Evolutionary conservation across 768 basidiomycete species (phyloP), one percentile per base, ranked within the genome.

Genomic region (Mycena crocata): DNA sequence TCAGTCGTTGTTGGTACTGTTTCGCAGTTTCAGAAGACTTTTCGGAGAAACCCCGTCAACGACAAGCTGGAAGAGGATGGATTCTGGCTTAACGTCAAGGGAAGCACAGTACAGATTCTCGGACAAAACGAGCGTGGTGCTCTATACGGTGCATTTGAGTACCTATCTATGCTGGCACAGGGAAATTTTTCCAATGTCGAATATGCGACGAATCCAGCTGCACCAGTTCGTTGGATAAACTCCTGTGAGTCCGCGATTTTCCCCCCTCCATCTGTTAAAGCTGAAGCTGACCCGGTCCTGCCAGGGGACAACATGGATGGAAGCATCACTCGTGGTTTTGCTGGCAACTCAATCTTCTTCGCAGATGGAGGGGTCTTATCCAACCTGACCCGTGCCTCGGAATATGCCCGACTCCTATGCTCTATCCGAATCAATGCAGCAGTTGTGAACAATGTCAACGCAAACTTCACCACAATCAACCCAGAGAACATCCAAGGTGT

Each of bases 301-400:
- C 37, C 48, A 68, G 66, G 67, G 67, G 67, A 68, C 62, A 68
- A 68, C 62, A 63, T 68, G 62, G 67, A 68, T 64, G 67, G 67
- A 52, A 68, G 67, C 51, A 42, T 68, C 62, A 60, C 56, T 44
- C 57, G 58, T 49, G 67, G 67, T 35, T 68, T 64, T 48, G 67
- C 50, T 24, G 67, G 67, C 40, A 59, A 57, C 56, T 68, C 67
- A 24, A 56, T 68, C 39, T 68, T 68, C 51, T 68, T 68, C 51
- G 58, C 62, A 32, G 51, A 65, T 56, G 67, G 67, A 30, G 34
- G 17, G 23, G 57, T 68, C 31, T 30, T 65, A 42, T 60, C 63
- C 50, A n/a, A 68, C 63, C 62, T 68, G 51, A 68, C 67, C 32
- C 67, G 67, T 34, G 67, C 62, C 51, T 35, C 67, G 34, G 67